A percentile compares a stretch with the other conserved stretches of the same genome.
These are phyloP conservation scores for Mycena alexandri DNA, from an alignment of 768 basidiomycete species.

Conservation along the genomic window DNA sequence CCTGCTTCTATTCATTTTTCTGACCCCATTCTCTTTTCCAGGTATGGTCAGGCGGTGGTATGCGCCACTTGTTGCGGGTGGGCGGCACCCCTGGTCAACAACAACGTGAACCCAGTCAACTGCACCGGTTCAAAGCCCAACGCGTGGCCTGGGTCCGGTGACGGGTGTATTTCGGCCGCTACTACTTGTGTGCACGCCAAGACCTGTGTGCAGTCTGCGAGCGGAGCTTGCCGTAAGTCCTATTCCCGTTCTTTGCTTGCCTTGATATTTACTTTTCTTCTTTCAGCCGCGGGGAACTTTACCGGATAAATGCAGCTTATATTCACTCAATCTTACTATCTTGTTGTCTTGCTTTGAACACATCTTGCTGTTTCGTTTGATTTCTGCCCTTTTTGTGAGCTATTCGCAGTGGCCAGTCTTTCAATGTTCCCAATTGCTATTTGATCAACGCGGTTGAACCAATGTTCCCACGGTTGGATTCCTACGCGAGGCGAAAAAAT, in stretches of 20 bases:
- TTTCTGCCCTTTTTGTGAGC: no score
- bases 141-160: not conserved
- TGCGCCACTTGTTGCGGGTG: slow-evolving; percentile 16
- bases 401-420: no score
- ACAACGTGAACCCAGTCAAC: not conserved
- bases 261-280: not conserved
- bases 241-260: not conserved
- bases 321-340: no score
- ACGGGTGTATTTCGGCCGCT: not conserved
- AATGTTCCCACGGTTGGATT: no score
- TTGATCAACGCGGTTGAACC: no score
- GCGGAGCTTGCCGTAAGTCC: slow-evolving; percentile 14
- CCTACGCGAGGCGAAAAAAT: no score
- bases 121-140: slow-evolving; percentile 4
- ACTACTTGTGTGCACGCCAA: not conserved
- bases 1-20: no score
- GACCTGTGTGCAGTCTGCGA: not conserved
- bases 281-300: no score
- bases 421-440: no score
- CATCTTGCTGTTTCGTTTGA: no score
- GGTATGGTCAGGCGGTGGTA: not conserved
- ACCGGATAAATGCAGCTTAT: no score
- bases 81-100: not conserved
- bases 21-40: not conserved
- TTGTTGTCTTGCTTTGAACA: no score